Base-by-base conservation (phyloP, 129 eudicot genomes). In the Arctium lappa region DNA sequence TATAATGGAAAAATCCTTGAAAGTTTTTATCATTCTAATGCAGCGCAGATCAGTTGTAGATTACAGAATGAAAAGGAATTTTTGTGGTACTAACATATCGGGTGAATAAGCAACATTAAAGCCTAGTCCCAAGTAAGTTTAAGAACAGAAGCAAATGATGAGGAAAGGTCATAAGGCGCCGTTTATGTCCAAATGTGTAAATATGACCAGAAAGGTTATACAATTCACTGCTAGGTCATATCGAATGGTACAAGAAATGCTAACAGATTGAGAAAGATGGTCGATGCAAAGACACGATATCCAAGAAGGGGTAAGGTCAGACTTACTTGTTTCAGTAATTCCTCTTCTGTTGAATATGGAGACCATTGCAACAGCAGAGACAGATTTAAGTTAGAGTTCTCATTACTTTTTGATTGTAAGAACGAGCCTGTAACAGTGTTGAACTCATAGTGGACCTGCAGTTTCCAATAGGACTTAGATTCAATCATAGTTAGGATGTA, bases 321-420 rank as follows among this genome's bases (percentile, higher is more conserved):
- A 50, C 91, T 63, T 72, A 91, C 99, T 86, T 91, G 99, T 79
- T 90, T 75, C 79, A 95, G 81, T 68, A 95, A 90, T 77, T 88
- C 87, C 27, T 85, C 86, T 86, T 91, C 90, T 63, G 91, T 86
- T 62, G 97, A 85, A 90, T 82, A 88, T 48, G 99, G 99, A 46
- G 99, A 95, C 99, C 99, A 95, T 81, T 85, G 92, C 89, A 95
- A 78, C 86, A 95, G 44, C 77, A 89, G 75, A 11, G 97, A 89
- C 18, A 92, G 77, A 84, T 92, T 93, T 16, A 80, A 72, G 66
- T 68, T 65, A 56, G 72, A 77, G 79, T 82, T 87, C 63, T 89
- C 89, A 34, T 83, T 78, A 68, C 18, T 44, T 76, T 81, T 74
- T 27, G 78, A 81, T 66, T 79, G 85, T 74, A 91, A 16, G 85